Conservation (phyloP, 2,329 filamentous ascomycete genomes). For the Trichoderma sp. region DNA sequence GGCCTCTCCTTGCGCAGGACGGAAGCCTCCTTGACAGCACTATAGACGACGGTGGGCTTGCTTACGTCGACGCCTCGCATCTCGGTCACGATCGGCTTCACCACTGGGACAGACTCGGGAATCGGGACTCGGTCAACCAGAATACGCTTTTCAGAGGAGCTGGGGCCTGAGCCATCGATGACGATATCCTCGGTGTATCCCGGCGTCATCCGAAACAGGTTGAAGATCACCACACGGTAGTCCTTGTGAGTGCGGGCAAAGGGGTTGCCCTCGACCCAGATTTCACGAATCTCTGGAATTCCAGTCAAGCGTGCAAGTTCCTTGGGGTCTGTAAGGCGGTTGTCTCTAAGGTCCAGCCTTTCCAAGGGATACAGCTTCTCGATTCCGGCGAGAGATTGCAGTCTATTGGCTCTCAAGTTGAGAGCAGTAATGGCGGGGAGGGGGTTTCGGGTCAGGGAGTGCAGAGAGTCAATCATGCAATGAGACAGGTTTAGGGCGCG, state of each 20-base stretch:
- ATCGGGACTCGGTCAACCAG: slow-evolving; percentile 79
- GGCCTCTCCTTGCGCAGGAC: slow-evolving; percentile 61
- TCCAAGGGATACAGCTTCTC: slow-evolving; percentile 87
- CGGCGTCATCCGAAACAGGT: slow-evolving; percentile 85
- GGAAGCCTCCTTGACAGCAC: slow-evolving; percentile 47
- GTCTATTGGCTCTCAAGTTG: slow-evolving; percentile 84
- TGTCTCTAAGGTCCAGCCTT: slow-evolving; percentile 86
- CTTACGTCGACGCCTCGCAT: slow-evolving; percentile 63
- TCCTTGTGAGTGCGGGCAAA: slow-evolving; percentile 84
- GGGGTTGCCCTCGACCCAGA: slow-evolving; percentile 90
- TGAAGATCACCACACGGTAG: slow-evolving; percentile 91
- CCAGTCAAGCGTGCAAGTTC: slow-evolving; percentile 87
- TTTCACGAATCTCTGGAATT: slow-evolving; percentile 86
- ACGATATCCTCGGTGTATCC: slow-evolving; percentile 88
- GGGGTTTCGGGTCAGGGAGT: slow-evolving; percentile 80
- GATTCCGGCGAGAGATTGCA: slow-evolving; percentile 83
- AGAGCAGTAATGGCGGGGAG: slow-evolving; percentile 90
- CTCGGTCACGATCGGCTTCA: slow-evolving; percentile 66
- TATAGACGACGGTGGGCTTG: slow-evolving; percentile 62
- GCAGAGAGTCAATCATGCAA: slow-evolving; percentile 95
- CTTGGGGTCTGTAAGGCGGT: slow-evolving; percentile 83
- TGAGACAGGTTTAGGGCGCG: slow-evolving; percentile 90
- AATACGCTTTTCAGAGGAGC: slow-evolving; percentile 80
- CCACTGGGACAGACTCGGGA: slow-evolving; percentile 71
- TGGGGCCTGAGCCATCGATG: slow-evolving; percentile 80